Evolutionary conservation across 768 basidiomycete genomes (phyloP).

Genomic region (Calocybe cyanea): DNA sequence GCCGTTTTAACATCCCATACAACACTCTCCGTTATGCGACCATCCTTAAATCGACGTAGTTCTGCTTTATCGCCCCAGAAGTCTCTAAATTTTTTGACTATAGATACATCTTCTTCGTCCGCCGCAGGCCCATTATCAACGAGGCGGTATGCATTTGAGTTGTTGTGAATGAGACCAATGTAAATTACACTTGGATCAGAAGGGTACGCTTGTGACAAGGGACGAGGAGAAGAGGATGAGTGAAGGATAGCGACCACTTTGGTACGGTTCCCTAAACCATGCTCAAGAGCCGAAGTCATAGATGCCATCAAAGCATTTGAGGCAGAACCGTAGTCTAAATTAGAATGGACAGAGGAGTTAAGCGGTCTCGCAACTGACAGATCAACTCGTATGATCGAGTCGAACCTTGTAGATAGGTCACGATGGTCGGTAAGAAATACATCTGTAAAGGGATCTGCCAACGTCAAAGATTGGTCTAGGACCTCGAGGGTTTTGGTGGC

Average conservation of each 20-base stretch:
- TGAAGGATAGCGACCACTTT: slow-evolving; percentile 62
- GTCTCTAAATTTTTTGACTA: slow-evolving; percentile 61
- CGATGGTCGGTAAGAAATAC: slow-evolving; percentile 74
- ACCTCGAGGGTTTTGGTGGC: slow-evolving; percentile 68
- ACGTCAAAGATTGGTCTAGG: slow-evolving; percentile 44
- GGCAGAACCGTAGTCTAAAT: slow-evolving; percentile 59
- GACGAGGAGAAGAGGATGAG: slow-evolving; percentile 40
- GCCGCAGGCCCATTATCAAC: slow-evolving; percentile 91
- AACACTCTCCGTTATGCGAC: slow-evolving; percentile 88
- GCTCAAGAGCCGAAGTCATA: slow-evolving; percentile 46
- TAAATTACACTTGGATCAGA: slow-evolving; percentile 47
- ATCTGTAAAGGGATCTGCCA: slow-evolving; percentile 61
- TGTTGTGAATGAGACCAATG: slow-evolving; percentile 75
- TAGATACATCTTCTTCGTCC: slow-evolving; percentile 50
- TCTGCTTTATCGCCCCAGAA: slow-evolving; percentile 95
- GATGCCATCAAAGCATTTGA: slow-evolving; percentile 52
- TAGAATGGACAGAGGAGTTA: slow-evolving; percentile 38
- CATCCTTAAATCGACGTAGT: slow-evolving; percentile 93
- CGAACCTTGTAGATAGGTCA: slow-evolving; percentile 64
- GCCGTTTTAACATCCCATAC: slow-evolving; percentile 88
- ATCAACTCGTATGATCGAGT: slow-evolving; percentile 62
- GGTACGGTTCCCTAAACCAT: slow-evolving; percentile 72
- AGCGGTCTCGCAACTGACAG: slow-evolving; percentile 45
- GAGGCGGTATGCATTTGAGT: slow-evolving; percentile 71
- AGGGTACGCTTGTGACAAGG: slow-evolving; percentile 53